Conservation (phyloP, 2,329 filamentous ascomycete genomes). For the Gaeumannomyces sp. region DNA sequence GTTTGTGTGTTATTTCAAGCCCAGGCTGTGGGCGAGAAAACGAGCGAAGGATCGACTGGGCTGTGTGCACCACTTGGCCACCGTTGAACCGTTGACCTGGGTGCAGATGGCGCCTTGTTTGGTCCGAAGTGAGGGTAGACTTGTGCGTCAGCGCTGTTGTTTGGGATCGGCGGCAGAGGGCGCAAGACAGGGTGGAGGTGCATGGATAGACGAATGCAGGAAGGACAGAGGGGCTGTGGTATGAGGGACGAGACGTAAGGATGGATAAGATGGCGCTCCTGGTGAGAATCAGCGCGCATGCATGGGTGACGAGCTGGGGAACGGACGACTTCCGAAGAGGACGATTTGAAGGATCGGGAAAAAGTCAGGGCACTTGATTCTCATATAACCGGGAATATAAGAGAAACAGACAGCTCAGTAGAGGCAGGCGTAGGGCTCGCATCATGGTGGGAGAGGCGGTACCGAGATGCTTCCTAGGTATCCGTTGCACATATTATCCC, state of each 20-base stretch:
- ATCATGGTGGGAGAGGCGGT: constrained; percentile 6
- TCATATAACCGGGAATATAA: constrained; percentile 17
- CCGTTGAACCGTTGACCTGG: constrained; percentile 4
- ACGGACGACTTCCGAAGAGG: constrained; percentile 14
- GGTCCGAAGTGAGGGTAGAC: constrained; percentile 11
- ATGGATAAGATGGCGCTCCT: constrained; percentile 14
- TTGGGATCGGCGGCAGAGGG: constrained; percentile 9
- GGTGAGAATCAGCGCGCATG: constrained; percentile 16
- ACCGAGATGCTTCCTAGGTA: background rate
- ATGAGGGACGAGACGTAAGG: constrained; percentile 12
- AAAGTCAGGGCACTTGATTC: constrained; percentile 14
- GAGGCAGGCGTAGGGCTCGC: constrained; percentile 9
- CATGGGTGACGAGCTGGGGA: constrained; percentile 9
- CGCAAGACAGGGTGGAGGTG: background rate
- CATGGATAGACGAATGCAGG: constrained; percentile 9
- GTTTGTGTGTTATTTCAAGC: background rate
- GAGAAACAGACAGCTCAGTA: constrained; percentile 2
- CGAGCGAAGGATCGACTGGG: background rate
- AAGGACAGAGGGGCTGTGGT: constrained; percentile 12
- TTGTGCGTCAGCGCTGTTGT: constrained; percentile 9
- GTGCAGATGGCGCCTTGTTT: background rate
- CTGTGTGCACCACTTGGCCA: background rate
- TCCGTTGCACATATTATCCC: background rate
- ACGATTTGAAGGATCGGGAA: constrained; percentile 15
- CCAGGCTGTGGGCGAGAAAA: background rate